These are phyloP conservation scores for Hyphopichia fennica DNA, from an alignment of 1,139 yeast genomes.

Conservation along the genomic window DNA sequence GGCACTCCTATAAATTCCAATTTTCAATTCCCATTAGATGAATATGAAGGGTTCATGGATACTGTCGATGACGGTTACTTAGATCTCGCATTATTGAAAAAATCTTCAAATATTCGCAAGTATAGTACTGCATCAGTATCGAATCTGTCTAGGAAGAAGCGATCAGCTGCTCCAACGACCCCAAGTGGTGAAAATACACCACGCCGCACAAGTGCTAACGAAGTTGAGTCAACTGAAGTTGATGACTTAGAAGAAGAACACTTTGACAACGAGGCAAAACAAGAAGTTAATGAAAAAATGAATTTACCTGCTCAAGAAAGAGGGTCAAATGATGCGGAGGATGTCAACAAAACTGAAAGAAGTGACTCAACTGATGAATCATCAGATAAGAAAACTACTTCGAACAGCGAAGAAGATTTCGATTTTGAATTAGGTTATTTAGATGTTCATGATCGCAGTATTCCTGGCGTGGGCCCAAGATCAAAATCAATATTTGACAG, in stretches of 20 bases:
- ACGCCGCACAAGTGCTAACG: constrained; percentile 4
- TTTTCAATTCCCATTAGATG: constrained; percentile 42
- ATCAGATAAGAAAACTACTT: constrained; percentile 16
- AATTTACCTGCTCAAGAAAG: constrained; percentile 2
- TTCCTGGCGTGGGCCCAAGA: constrained; percentile 28
- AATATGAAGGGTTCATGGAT: constrained; percentile 45
- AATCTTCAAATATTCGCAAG: constrained; percentile 31
- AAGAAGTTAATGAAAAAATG: constrained; percentile 6
- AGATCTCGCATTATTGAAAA: constrained; percentile 55
- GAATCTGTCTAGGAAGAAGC: constrained; percentile 12
- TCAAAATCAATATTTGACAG: constrained; percentile 40
- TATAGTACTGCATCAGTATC: constrained; percentile 13
- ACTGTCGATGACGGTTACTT: constrained; percentile 63
- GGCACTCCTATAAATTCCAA: constrained; percentile 21
- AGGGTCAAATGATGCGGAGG: constrained; percentile 2
- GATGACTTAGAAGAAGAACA: constrained; percentile 5
- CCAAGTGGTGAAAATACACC: constrained; percentile 1
- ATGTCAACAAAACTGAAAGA: constrained; percentile 7
- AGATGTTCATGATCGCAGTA: constrained; percentile 22
- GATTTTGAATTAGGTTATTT: constrained; percentile 30
- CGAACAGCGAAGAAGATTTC: constrained; percentile 22
- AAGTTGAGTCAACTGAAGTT: constrained; percentile 3
- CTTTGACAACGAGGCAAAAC: constrained; percentile 3
- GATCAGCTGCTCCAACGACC: not conserved
- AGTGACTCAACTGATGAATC: constrained; percentile 18